Conservation (phyloP, 306 rosid species). For the Vigna reflexopilosa region DNA sequence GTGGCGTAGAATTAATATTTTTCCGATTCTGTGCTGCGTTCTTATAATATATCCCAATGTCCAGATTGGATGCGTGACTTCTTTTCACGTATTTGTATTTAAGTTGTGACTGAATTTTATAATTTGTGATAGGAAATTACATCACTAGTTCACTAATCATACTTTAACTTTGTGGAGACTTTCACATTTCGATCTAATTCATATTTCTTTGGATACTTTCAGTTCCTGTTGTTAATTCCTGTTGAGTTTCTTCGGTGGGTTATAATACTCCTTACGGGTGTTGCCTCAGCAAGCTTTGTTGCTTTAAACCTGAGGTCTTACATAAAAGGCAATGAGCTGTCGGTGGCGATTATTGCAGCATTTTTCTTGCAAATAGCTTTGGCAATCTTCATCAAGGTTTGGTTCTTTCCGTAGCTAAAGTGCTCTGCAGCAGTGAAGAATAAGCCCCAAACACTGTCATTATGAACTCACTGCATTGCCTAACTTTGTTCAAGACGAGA, state of each 20-base stretch:
- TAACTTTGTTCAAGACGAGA: slow-evolving; percentile 18
- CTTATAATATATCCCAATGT: not conserved
- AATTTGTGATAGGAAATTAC: not conserved
- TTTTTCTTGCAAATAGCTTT: slow-evolving; percentile 84
- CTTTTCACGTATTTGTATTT: slow-evolving; percentile 18
- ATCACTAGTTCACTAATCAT: slow-evolving; percentile 5
- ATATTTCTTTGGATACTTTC: slow-evolving; percentile 51
- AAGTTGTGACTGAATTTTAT: too few species aligned
- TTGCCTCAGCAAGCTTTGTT: slow-evolving; percentile 89
- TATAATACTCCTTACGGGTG: slow-evolving; percentile 68
- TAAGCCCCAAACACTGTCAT: slow-evolving; percentile 31
- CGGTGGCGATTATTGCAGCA: slow-evolving; percentile 70
- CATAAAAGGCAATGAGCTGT: slow-evolving; percentile 62
- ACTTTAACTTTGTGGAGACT: slow-evolving; percentile 25
- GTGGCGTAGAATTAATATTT: not conserved
- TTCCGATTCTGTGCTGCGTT: not conserved
- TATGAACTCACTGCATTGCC: slow-evolving; percentile 27
- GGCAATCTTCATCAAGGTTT: slow-evolving; percentile 93
- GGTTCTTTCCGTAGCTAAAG: slow-evolving; percentile 84
- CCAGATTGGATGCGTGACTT: slow-evolving; percentile 12
- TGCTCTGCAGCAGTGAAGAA: slow-evolving; percentile 28
- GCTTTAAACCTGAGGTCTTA: slow-evolving; percentile 74
- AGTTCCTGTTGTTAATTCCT: slow-evolving; percentile 90
- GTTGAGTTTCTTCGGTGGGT: slow-evolving; percentile 88
- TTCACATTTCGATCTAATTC: slow-evolving; percentile 39